Evolutionary conservation across 2,329 filamentous ascomycete species (phyloP).

Genomic region (Canariomyces notabilis): DNA sequence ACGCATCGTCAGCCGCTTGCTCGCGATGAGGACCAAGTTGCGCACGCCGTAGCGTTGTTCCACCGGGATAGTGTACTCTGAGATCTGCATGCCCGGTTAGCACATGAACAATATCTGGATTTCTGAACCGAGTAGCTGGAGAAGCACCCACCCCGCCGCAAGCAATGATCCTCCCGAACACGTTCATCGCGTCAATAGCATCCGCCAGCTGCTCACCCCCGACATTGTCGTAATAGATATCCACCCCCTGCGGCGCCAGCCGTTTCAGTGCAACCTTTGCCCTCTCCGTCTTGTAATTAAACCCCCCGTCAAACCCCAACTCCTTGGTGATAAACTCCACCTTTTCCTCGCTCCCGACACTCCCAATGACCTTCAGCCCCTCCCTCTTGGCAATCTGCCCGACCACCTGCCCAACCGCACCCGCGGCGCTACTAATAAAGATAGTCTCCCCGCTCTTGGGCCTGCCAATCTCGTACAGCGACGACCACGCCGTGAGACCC

Average conservation of each 20-base stretch:
- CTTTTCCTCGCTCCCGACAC: conserved; percentile 75
- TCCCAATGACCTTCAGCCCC: conserved; percentile 73
- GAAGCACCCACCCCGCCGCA: conserved; percentile 59
- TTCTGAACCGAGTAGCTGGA: not conserved
- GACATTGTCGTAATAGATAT: conserved; percentile 58
- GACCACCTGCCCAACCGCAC: conserved; percentile 77
- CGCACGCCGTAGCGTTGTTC: conserved; percentile 59
- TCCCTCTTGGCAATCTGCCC: conserved; percentile 80
- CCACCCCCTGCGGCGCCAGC: conserved; percentile 70
- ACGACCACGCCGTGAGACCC: conserved; percentile 47
- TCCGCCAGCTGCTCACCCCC: conserved; percentile 49
- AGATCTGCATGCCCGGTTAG: conserved; percentile 46
- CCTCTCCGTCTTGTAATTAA: conserved; percentile 85
- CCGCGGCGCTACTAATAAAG: conserved; percentile 73
- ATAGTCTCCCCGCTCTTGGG: conserved; percentile 75
- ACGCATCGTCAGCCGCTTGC: conserved; percentile 63
- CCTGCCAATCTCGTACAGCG: conserved; percentile 64
- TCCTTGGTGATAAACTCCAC: conserved; percentile 57
- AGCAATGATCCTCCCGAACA: conserved; percentile 59
- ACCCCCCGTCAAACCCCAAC: conserved; percentile 55
- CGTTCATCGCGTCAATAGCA: conserved; percentile 45
- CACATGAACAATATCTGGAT: not conserved
- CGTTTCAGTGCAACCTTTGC: conserved; percentile 61
- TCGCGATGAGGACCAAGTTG: conserved; percentile 60
- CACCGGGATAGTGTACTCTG: conserved; percentile 61